Evolutionary conservation across 257 asterid genomes (phyloP).

Genomic region (Solanum appendiculatum): DNA sequence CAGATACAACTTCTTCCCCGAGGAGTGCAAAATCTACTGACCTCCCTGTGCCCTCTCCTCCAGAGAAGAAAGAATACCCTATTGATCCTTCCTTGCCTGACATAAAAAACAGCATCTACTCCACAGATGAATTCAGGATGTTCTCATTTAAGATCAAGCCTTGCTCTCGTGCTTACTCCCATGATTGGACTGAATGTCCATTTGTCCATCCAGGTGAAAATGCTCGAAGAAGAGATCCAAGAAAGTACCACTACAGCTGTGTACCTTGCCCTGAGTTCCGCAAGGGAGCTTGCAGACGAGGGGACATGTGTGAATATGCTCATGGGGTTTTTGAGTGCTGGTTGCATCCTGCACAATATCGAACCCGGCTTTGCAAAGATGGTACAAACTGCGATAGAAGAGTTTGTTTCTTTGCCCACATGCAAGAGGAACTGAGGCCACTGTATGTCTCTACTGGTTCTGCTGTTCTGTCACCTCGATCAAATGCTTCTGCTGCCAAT

Average conservation of each 20-base stretch:
- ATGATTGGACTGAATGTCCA: conserved; percentile 15
- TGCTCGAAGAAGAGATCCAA: conserved; percentile 15
- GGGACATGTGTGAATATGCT: conserved; percentile 6
- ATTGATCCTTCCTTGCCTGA: conserved; percentile 79
- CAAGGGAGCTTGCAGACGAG: conserved; percentile 2
- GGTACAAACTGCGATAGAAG: background rate
- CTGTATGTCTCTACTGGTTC: conserved; percentile 72
- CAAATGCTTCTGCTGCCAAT: conserved; percentile 29
- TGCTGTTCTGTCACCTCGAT: conserved; percentile 66
- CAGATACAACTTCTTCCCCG: conserved; percentile 29
- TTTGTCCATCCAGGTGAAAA: conserved; percentile 12
- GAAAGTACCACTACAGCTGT: conserved; percentile 1
- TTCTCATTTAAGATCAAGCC: conserved; percentile 1
- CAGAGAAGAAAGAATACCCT: conserved; percentile 71
- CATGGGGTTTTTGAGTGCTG: conserved; percentile 13
- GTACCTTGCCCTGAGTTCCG: conserved; percentile 7
- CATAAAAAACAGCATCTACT: conserved; percentile 68
- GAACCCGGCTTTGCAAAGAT: conserved; percentile 13
- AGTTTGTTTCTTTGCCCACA: conserved; percentile 14
- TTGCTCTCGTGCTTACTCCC: conserved; percentile 8
- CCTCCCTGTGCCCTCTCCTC: conserved; percentile 9
- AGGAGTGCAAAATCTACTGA: conserved; percentile 18
- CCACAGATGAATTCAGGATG: conserved; percentile 27
- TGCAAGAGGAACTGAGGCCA: conserved; percentile 24
- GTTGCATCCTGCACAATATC: conserved; percentile 11